Evolutionary conservation across 345 rosid genomes (phyloP), one percentile per base, ranked within the genome.

Genomic region (Hibiscus trionum): DNA sequence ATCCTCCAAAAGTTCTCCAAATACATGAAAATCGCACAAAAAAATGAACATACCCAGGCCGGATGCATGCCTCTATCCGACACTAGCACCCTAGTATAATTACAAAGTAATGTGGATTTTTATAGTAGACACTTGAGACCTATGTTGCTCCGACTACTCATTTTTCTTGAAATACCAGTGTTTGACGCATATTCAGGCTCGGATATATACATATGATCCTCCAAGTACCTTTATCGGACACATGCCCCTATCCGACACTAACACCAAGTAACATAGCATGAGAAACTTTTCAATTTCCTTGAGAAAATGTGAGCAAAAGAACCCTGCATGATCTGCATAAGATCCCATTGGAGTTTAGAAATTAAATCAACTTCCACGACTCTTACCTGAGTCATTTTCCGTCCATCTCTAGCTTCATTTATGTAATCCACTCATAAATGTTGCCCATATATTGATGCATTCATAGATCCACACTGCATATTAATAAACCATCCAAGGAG

Each of bases 391-490:
- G 57, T 47, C 35, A 47, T 66, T 66, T 66, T 66, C 37, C 26
- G n/a, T 64, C 17, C 11, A 7, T 17, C 39, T 47, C 39, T 27
- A 67, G 3, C 58, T 58, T 27, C 58, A 67, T 15, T 67, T 49
- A 14, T 15, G 33, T 27, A 50, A 15, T 26, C 52, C 42, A 49
- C 12, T 66, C 37, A 46, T 26, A 26, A 1, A 46, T 44, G 24
- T 44, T 66, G 29, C 70, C 26, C 70, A 24, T 47, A 50, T 31
- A 47, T 47, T 66, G 57, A 66, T 66, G 70, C 56, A 65, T 65
- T 64, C 56, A 64, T 39, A 64, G 68, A 63, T 37, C 52, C 24
- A 46, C 7, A 47, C 0, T 29, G 46, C 42, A 68, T 15, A 29
- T 21, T 24, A 16, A 49, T 47, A 68, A 29, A 17, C 71, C 8